Conservation (phyloP, 1,139 yeast genomes). For the Blastobotrys proliferans region DNA sequence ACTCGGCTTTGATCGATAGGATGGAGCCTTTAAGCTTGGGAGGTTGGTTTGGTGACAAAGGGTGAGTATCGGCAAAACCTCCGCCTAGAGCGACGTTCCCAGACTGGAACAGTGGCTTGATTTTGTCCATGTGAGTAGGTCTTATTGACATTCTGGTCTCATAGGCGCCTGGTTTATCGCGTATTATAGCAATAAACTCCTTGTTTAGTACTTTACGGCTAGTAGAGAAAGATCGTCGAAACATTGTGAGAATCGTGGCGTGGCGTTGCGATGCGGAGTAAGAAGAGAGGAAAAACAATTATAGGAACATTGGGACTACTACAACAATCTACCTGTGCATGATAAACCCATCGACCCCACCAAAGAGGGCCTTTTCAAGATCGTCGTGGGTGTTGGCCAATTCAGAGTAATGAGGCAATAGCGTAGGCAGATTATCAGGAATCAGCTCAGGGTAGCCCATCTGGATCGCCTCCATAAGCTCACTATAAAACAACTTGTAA, state of each 20-base stretch:
- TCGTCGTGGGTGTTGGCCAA: background rate
- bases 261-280: background rate
- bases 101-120: background rate
- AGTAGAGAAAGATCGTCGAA: background rate
- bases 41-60: constrained; percentile 30
- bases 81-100: constrained; percentile 43
- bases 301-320: too few species aligned
- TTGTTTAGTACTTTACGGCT: constrained; percentile 1
- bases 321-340: background rate
- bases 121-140: constrained; percentile 42
- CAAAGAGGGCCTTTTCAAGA: background rate
- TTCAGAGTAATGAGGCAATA: background rate
- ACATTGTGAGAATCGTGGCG: background rate
- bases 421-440: background rate
- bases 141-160: constrained; percentile 47
- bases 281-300: background rate
- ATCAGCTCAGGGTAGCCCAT: background rate
- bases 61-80: constrained; percentile 21
- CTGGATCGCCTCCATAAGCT: constrained; percentile 27
- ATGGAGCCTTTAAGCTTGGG: constrained; percentile 52
- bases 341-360: background rate
- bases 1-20: constrained; percentile 57
- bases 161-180: constrained; percentile 63
- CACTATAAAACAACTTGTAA: constrained; percentile 47
- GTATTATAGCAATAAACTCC: constrained; percentile 49